Base-by-base conservation (phyloP, 345 rosid genomes). In the Brassica carinata region DNA sequence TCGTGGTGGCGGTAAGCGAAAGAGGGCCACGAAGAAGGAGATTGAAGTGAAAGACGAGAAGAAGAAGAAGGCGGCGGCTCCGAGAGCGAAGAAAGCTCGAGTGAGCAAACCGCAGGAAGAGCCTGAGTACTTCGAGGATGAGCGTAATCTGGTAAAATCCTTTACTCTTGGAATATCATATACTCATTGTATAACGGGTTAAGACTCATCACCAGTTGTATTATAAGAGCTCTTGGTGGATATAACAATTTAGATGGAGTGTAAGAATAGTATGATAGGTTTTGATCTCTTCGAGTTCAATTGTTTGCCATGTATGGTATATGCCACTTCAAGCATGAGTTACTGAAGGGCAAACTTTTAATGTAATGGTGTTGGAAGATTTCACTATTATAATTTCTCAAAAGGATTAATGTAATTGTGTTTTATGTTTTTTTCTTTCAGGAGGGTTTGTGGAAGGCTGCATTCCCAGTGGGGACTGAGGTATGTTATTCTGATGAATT, bases 391-490 rank as follows among this genome's bases (percentile, higher is more conserved):
- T 74, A n/a, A 27, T 9, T 17, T 17, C n/a, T n/a, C n/a, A n/a
- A n/a, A n/a, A n/a, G 34, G n/a, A n/a, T n/a, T n/a, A n/a, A n/a
- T n/a, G n/a, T n/a, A n/a, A n/a, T n/a, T n/a, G n/a, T n/a, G n/a
- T n/a, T n/a, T n/a, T n/a, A n/a, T n/a, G 51, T 38, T 59, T 18
- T 86, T 13, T 17, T 30, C 55, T 26, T 84, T 76, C 81, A 94
- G 98, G 91, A 92, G 78, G 97, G 91, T 80, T 78, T 94, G 31
- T 94, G 98, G 98, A 90, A 84, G 84, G 85, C 78, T 43, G 90
- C 83, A 14, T 90, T 90, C 75, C 96, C 96, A 7, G 94, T 94
- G 70, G 97, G 98, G 23, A 94, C 94, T 1, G 98, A 94, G 97
- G 98, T 94, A 84, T 57, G 1, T 23, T 74, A 6, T 71, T 13